Base-by-base conservation (phyloP, 2,329 filamentous ascomycete genomes). In the Ophiostoma montium region DNA sequence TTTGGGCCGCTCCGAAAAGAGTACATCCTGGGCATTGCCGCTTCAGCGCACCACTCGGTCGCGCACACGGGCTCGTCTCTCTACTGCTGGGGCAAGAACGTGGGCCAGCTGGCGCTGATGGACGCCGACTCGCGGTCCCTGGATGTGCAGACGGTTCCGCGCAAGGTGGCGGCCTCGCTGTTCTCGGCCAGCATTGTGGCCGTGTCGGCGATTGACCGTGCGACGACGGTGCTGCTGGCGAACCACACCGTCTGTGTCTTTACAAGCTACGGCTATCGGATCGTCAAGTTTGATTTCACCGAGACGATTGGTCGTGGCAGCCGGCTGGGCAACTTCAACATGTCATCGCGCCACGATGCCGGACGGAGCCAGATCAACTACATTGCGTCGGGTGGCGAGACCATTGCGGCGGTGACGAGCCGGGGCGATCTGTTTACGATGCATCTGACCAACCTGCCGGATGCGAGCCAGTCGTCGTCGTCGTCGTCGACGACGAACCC, bases 31-130 rank as follows among this genome's bases (percentile, higher is more conserved):
- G 92, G 92, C 1, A 77, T 89, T 50, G 88, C 92, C 2, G 90
- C 92, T 7, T 96, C 92, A 2, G 74, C 86, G 0, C 80, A 94
- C 35, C 92, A 98, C 65, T 96, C 92, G 0, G 89, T 94, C 3
- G 86, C 87, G 0, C 84, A 92, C 59, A 95, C 87, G 0, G 73
- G 76, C 1, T 78, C 79, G 1, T 86, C 86, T 1, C 67, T 98
- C 1, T 98, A 86, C 61, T 94, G 87, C 2, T 98, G 94, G 73
- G 92, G 92, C 19, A 94, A 92, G 59, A 98, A 96, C 58, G 80
- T 88, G 57, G 92, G 92, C 2, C 92, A 98, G 62, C 75, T 98
- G 43, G 92, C 88, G 5, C 74, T 98, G 48, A 88, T 95, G 67
- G 92, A 95, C 62, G 90, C 92, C 0, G 90, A 96, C 65, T 94